Base-by-base conservation (phyloP, 1,284 basidiomycete genomes). In the Rhizoctonia solani region DNA sequence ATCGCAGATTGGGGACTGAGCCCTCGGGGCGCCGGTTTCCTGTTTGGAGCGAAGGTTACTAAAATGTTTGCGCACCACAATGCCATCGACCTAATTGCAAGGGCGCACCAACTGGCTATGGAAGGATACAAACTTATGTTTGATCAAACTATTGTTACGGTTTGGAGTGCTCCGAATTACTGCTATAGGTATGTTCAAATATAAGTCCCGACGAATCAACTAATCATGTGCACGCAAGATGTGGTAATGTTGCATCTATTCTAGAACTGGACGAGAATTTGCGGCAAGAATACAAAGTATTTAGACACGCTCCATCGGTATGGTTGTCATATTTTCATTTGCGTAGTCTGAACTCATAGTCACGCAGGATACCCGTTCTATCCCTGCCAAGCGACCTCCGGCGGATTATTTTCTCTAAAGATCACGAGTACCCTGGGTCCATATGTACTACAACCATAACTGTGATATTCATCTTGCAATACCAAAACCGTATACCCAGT, bases 81-180 rank as follows among this genome's bases (percentile, higher is more conserved):
- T 75, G 88, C 87, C 47, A 89, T 99, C 71, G 94, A 98, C 79
- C 85, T 99, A 69, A 95, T 99, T 74, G 96, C 96, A 3, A 83
- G 97, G 53, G 97, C 96, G 13, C 96, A 99, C 80, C 96, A 99
- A 76, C 87, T 99, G 25, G 96, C 96, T 2, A 95, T 98, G 90
- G 96, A 99, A 77, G 96, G 96, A 3, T 98, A 92, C 81, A 98
- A 98, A 79, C 84, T 96, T 76, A 98, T 98, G 95, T 98, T 98
- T 73, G 95, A 98, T 76, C 83, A 87, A 69, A 89, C 88, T 41
- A 96, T 99, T 72, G 97, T 99, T 9, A 99, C 97, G 1, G 95
- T 99, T 21, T 99, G 96, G 95, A 95, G 92, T 74, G 97, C 95
- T 0, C 96, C 95, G 2, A 99, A 98, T 77, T 99, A 99, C 76